Conservation (phyloP, 495 filamentous ascomycete genomes). For the Cryomyces minteri region DNA sequence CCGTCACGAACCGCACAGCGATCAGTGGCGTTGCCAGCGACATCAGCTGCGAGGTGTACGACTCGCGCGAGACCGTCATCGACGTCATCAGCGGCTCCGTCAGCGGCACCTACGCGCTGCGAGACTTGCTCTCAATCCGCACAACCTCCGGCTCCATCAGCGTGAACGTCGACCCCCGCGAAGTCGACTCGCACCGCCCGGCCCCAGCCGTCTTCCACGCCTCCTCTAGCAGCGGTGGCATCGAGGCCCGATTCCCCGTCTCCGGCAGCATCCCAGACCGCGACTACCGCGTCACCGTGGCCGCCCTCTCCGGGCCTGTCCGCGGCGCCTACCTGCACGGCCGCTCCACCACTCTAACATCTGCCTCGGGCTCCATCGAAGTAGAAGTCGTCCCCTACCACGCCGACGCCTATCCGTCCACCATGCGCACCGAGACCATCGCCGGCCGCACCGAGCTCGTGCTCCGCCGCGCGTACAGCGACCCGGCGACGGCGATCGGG, state of each 20-base stretch:
- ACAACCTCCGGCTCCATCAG: conserved; percentile 14
- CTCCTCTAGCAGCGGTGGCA: conserved; percentile 9
- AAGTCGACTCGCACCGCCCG: conserved; percentile 2
- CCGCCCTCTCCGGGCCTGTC: conserved; percentile 9
- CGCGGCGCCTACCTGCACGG: conserved; percentile 16
- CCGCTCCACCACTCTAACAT: conserved; percentile 5
- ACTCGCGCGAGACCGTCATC: conserved; percentile 13
- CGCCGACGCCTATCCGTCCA: conserved; percentile 1
- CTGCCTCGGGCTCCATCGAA: conserved; percentile 10
- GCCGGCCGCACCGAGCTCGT: conserved; percentile 9
- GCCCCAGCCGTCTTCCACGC: conserved; percentile 11
- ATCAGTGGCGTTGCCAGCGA: not conserved
- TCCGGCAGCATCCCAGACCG: conserved; percentile 10
- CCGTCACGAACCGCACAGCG: not conserved
- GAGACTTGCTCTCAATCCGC: conserved; percentile 12
- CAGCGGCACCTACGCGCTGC: conserved; percentile 13
- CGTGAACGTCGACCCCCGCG: conserved; percentile 11
- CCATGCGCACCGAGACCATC: conserved; percentile 7
- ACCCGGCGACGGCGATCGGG: conserved; percentile 2
- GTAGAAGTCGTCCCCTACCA: conserved; percentile 12
- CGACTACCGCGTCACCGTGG: conserved; percentile 13
- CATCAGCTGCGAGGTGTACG: not conserved
- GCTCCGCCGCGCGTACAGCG: conserved; percentile 7
- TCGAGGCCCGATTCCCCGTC: conserved; percentile 9
- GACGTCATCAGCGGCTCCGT: conserved; percentile 11